phyloP scores from a whole-genome alignment of 169 alveolate species.

The Eimeria tenella region DNA sequence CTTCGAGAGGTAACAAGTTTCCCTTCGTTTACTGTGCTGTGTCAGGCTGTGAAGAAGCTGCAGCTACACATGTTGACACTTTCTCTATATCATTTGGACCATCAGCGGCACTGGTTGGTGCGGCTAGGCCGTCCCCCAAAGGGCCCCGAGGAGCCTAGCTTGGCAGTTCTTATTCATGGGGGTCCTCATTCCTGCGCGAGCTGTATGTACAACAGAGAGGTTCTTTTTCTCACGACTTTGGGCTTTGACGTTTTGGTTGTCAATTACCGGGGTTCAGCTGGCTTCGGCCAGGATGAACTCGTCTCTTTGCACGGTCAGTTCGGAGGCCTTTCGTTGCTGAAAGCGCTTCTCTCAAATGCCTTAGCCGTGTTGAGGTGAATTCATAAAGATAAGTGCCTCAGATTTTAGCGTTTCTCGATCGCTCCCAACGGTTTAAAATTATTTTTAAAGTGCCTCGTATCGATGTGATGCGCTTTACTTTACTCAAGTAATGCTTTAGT shows the following conservation, averaged over 20 bases:
- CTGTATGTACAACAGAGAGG: conserved; percentile 45
- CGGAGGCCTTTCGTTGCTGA: background rate
- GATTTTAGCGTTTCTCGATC: no score
- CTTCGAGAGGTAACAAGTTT: background rate
- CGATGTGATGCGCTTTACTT: no score
- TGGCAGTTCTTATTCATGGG: conserved; percentile 78
- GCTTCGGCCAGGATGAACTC: conserved; percentile 78
- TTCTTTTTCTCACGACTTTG: background rate
- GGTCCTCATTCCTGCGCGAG: conserved; percentile 75
- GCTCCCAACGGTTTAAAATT: no score
- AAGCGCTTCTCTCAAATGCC: no score
- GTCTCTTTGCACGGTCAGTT: conserved; percentile 60
- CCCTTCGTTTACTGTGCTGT: background rate
- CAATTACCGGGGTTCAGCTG: conserved; percentile 77
- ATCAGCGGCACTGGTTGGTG: conserved; percentile 58
- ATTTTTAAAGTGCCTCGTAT: no score
- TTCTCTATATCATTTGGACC: conserved; percentile 31
- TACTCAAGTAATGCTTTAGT: no score
- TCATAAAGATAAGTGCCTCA: no score
- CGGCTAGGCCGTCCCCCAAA: conserved; percentile 40
- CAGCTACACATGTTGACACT: conserved; percentile 53
- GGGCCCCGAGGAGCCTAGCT: conserved; percentile 9
- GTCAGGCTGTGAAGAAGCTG: conserved; percentile 40
- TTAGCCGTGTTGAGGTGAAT: no score
- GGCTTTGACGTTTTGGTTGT: conserved; percentile 74